Percentiles rank a stretch among this genome's conserved stretches.
Evolutionary conservation across 345 rosid species (phyloP).

Genomic region (Anacardium occidentale): DNA sequence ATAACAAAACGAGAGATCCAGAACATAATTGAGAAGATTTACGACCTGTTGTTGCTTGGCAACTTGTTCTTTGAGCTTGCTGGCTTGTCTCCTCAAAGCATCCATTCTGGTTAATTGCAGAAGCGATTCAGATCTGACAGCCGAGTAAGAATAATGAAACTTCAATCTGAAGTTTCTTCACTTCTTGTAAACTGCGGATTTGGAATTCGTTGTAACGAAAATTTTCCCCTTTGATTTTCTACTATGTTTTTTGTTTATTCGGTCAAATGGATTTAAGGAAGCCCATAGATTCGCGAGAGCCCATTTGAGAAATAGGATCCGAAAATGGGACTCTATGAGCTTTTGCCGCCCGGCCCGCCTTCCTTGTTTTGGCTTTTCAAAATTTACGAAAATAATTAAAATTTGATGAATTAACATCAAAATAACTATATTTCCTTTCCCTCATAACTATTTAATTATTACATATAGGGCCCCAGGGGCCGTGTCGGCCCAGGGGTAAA

Average conservation of each 20-base stretch:
- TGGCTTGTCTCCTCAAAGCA: constrained; percentile 87
- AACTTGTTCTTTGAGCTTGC: constrained; percentile 90
- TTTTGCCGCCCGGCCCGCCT: background rate
- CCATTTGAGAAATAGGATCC: background rate
- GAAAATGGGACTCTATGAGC: background rate
- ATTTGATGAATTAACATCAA: too few relatives aligned
- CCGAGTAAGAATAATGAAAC: background rate
- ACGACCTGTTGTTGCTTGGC: constrained; percentile 84
- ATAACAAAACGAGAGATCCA: background rate
- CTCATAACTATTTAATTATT: too few relatives aligned
- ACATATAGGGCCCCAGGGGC: too few relatives aligned
- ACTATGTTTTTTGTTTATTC: background rate
- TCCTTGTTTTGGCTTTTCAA: background rate
- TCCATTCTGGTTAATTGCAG: constrained; percentile 47
- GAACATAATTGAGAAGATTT: constrained; percentile 3
- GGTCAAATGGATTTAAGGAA: too few relatives aligned
- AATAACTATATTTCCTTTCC: too few relatives aligned
- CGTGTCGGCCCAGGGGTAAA: too few relatives aligned
- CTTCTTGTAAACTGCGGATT: background rate
- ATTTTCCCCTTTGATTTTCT: background rate
- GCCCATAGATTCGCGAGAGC: background rate
- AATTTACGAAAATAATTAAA: too few relatives aligned
- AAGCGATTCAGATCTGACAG: constrained; percentile 16
- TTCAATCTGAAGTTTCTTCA: background rate
- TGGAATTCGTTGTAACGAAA: background rate